Evolutionary conservation across 2,329 filamentous ascomycete genomes (phyloP).

Genomic region (Exophiala viscosa): DNA sequence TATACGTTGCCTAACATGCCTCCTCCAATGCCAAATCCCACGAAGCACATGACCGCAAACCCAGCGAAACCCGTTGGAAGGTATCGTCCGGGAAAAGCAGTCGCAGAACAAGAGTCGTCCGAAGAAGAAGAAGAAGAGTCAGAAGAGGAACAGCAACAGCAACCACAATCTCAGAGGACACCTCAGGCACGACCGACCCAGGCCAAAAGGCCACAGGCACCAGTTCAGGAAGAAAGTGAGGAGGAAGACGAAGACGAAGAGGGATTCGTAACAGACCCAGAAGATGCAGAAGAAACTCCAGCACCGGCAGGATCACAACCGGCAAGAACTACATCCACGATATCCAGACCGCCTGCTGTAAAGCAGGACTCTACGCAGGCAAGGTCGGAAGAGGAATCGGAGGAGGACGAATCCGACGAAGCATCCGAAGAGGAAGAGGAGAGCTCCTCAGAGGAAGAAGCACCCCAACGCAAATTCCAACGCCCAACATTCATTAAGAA

Average conservation of each 20-base stretch:
- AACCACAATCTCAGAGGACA: conserved; percentile 40
- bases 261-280: conserved; percentile 59
- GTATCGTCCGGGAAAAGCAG: conserved; percentile 78
- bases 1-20: conserved; percentile 34
- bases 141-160: conserved; percentile 49
- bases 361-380: background rate
- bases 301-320: conserved; percentile 29
- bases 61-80: conserved; percentile 69
- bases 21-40: conserved; percentile 41
- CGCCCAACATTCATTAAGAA: conserved; percentile 68
- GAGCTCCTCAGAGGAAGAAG: conserved; percentile 56
- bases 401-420: conserved; percentile 25
- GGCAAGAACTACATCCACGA: conserved; percentile 18
- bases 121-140: conserved; percentile 52
- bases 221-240: conserved; percentile 21
- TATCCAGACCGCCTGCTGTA: conserved; percentile 8
- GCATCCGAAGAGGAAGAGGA: conserved; percentile 37
- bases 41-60: conserved; percentile 89
- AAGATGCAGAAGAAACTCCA: conserved; percentile 32
- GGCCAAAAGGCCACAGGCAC: conserved; percentile 16
- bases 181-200: conserved; percentile 41
- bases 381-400: conserved; percentile 25
- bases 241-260: conserved; percentile 50
- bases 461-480: conserved; percentile 53
- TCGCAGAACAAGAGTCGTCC: conserved; percentile 46